Evolutionary conservation across 2,329 filamentous ascomycete species (phyloP).

Genomic region (Fusarium lateritium): DNA sequence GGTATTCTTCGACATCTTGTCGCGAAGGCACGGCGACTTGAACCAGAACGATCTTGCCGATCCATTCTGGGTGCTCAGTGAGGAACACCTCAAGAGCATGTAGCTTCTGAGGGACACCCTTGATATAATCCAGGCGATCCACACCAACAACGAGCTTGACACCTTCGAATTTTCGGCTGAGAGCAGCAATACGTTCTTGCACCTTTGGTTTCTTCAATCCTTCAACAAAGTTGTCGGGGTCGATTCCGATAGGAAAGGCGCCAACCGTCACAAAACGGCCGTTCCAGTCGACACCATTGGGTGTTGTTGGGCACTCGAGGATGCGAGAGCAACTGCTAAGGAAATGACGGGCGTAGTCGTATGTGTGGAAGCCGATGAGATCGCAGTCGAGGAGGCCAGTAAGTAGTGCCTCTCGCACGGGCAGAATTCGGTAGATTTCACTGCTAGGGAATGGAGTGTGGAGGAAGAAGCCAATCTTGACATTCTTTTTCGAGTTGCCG

Average conservation of each 20-base stretch:
- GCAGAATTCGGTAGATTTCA: slow-evolving; percentile 96
- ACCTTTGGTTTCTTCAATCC: slow-evolving; percentile 89
- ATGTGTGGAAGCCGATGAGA: slow-evolving; percentile 97
- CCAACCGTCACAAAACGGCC: slow-evolving; percentile 91
- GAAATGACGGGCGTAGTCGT: slow-evolving; percentile 99
- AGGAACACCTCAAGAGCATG: slow-evolving; percentile 97
- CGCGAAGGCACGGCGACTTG: slow-evolving; percentile 96
- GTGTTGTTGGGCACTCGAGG: slow-evolving; percentile 83
- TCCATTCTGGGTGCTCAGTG: slow-evolving; percentile 97
- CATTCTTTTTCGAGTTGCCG: slow-evolving; percentile 83
- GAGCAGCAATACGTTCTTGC: slow-evolving; percentile 85
- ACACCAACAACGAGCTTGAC: slow-evolving; percentile 98
- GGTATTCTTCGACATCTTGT: slow-evolving; percentile 97
- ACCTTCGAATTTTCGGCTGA: slow-evolving; percentile 93
- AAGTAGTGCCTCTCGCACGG: slow-evolving; percentile 90
- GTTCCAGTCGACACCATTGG: slow-evolving; percentile 92
- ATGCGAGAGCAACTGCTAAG: slow-evolving; percentile 97
- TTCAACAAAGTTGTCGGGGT: slow-evolving; percentile 95
- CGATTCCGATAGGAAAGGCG: slow-evolving; percentile 97
- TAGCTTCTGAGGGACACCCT: slow-evolving; percentile 97
- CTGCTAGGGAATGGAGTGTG: slow-evolving; percentile 98
- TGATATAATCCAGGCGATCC: slow-evolving; percentile 98
- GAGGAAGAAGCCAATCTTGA: slow-evolving; percentile 98
- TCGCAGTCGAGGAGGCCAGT: slow-evolving; percentile 93
- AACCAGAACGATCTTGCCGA: slow-evolving; percentile 95